These are phyloP conservation scores for Lasiodiplodia sp. DNA, from an alignment of 2,329 filamentous ascomycete genomes.

Conservation along the genomic window DNA sequence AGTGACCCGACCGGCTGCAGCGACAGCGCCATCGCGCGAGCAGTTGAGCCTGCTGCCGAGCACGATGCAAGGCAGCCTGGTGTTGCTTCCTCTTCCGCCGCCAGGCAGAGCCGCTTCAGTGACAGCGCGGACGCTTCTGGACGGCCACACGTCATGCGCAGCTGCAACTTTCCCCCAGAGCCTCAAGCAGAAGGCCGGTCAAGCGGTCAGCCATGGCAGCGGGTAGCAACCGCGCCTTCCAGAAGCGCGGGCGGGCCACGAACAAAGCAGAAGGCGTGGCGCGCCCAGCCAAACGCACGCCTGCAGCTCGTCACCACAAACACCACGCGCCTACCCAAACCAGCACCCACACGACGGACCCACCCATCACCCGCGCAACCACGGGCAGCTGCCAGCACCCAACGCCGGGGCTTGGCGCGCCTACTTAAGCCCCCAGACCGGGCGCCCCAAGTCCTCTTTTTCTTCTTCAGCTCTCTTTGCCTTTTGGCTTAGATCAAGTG, in stretches of 20 bases:
- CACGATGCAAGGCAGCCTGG: background rate
- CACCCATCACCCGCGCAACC: background rate
- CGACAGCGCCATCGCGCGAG: no score
- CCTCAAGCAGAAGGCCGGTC: background rate
- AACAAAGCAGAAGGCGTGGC: no score
- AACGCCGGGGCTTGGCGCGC: background rate
- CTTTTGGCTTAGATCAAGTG: constrained; percentile 21
- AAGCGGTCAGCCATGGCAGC: background rate
- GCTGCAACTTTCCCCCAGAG: background rate
- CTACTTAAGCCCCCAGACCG: background rate
- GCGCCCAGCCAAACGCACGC: no score
- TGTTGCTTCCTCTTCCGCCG: background rate
- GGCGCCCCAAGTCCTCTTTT: background rate
- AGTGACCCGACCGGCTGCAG: no score
- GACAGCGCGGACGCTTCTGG: background rate
- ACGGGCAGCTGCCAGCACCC: background rate
- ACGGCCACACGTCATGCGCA: background rate
- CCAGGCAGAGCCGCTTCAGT: background rate
- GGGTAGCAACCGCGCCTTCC: no score
- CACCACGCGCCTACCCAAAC: no score
- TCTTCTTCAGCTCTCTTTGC: constrained; percentile 22
- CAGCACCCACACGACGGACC: background rate
- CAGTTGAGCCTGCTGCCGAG: no score
- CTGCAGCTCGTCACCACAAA: no score
- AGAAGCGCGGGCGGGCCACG: background rate